Percentiles rank a stretch among this genome's conserved stretches.
These are phyloP conservation scores for Triticum aestivum DNA, from an alignment of 176 grass and related monocot species.

Conservation along the genomic window DNA sequence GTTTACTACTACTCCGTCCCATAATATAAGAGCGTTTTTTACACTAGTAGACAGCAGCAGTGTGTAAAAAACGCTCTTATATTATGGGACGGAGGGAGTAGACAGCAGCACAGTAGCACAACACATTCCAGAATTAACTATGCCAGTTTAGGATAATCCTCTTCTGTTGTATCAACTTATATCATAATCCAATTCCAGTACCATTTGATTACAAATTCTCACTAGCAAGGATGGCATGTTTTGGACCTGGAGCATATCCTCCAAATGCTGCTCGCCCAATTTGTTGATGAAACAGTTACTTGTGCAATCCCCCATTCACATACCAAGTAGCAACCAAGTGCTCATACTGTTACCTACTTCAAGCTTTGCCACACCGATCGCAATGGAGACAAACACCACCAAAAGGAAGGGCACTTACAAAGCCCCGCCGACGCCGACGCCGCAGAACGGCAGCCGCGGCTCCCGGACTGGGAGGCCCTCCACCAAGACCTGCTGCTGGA, in stretches of 20 bases:
- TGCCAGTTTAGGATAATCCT: background rate
- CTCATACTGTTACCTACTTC: background rate
- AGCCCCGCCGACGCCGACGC: slow-evolving; percentile 57
- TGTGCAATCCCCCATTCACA: background rate
- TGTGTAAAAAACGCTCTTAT: no score
- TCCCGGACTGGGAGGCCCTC: slow-evolving; percentile 44
- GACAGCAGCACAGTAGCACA: background rate
- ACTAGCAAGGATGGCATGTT: background rate
- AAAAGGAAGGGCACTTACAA: slow-evolving; percentile 41
- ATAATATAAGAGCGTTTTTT: no score
- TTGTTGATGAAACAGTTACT: background rate
- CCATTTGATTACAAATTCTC: background rate
- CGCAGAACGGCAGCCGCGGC: slow-evolving; percentile 53
- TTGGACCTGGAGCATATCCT: background rate
- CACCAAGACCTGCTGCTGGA: slow-evolving; percentile 43
- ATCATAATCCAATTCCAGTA: background rate
- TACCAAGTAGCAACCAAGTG: background rate
- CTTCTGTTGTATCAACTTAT: background rate
- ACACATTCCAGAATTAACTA: background rate
- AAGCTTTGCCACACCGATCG: background rate
- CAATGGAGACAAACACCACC: background rate
- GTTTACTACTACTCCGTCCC: background rate
- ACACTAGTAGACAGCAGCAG: no score
- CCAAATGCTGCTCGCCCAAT: background rate
- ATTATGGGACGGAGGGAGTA: background rate